Base-by-base conservation (phyloP, 2,329 filamentous ascomycete species). In the Aspergillus thermomutatus region DNA sequence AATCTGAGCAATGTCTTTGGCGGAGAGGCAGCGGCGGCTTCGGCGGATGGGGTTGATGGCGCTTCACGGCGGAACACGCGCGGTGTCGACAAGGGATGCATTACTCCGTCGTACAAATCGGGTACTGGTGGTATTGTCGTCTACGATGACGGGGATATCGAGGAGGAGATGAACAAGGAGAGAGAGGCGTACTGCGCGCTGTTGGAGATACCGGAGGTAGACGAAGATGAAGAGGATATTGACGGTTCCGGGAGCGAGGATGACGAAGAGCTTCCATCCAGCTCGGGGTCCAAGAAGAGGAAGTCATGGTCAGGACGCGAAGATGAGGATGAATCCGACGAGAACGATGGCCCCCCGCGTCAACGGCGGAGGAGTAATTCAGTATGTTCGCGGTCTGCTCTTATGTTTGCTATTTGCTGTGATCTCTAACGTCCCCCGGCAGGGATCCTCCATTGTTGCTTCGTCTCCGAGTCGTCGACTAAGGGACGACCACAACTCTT, bases 91-190 rank as follows among this genome's bases (percentile, higher is more conserved):
- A 85, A 85, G 47, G 93, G 92, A 1, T 85, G 85, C 55, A 84
- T 97, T 51, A 81, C 84, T 26, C 83, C 85, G 14, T 78, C 82
- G 0, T 97, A 95, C 71, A 87, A 84, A 61, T 86, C 90, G 4
- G 89, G 91, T 28, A 88, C 83, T 68, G 93, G 93, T 19, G 94
- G 94, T 0, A 89, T 99, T 45, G 85, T 99, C 59, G 92, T 97
- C 2, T 96, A 94, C 72, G 94, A 97, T 69, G 94, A 97, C 69
- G 94, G 93, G 1, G 94, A 99, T 72, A 92, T 99, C 51, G 89
- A 93, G 64, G 89, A 93, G 64, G 90, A 92, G 34, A 78, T 99
- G 34, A 75, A 74, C 11, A 78, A 78, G 1, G 92, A 97, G 74
- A 83, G 86, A 64, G 87, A 91, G 57, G 92, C 94, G 41, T 97